Evolutionary conservation across 148 eudicot genomes (phyloP).

Genomic region (Arbutus unedo): DNA sequence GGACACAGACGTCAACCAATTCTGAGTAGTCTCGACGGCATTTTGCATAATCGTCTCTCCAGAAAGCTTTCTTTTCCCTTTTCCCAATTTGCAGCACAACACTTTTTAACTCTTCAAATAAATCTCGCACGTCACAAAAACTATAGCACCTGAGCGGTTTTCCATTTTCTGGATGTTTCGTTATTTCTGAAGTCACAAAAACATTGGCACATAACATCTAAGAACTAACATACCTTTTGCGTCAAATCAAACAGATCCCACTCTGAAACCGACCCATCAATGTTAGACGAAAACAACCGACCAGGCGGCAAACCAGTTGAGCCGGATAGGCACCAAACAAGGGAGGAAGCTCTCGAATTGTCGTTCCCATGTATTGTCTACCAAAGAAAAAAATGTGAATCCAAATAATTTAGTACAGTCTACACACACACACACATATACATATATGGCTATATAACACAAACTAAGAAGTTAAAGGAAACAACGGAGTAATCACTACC

Average conservation of each 20-base stretch:
- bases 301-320: slow-evolving; percentile 33
- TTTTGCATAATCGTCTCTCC: background rate
- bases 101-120: too few species aligned
- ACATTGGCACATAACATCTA: background rate
- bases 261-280: slow-evolving; percentile 82
- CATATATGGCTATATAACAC: background rate
- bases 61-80: background rate
- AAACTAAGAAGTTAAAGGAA: background rate
- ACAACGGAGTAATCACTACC: slow-evolving; percentile 28
- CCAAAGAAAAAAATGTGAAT: background rate
- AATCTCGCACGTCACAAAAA: background rate
- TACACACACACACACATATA: background rate
- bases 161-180: background rate
- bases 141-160: background rate
- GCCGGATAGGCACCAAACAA: slow-evolving; percentile 71
- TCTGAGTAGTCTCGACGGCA: background rate
- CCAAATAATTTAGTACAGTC: background rate
- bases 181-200: background rate
- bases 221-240: slow-evolving; percentile 47
- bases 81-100: background rate
- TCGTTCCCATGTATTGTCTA: slow-evolving; percentile 80
- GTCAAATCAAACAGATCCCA: slow-evolving; percentile 80
- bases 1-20: background rate
- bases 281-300: slow-evolving; percentile 72
- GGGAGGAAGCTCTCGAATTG: slow-evolving; percentile 59